Evolutionary conservation across 2,329 filamentous ascomycete genomes (phyloP).

Genomic region (Paecilomyces dactylethromorphus): DNA sequence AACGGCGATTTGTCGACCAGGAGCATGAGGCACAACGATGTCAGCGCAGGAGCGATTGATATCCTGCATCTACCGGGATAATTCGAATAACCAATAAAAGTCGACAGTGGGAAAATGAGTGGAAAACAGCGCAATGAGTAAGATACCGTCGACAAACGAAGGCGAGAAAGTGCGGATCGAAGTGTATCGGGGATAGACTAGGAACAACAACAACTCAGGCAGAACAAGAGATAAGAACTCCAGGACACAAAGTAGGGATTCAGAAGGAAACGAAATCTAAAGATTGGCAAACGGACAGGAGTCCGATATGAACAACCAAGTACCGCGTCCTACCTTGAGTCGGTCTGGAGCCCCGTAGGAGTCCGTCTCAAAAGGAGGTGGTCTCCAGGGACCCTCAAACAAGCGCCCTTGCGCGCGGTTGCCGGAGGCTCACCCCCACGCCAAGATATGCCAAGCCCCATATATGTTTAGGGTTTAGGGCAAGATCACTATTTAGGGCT

Average conservation of each 20-base stretch:
- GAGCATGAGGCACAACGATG: not conserved
- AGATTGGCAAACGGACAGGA: not conserved
- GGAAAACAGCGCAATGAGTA: not conserved
- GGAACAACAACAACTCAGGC: not conserved
- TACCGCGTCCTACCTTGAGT: constrained; percentile 2
- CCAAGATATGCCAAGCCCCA: not conserved
- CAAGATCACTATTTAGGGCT: not conserved
- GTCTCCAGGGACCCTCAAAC: constrained; percentile 17
- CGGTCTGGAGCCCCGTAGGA: constrained; percentile 7
- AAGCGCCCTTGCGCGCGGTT: constrained; percentile 35
- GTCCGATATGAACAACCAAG: not conserved
- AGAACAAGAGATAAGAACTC: not conserved
- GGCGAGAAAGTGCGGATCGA: not conserved
- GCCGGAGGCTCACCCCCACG: constrained; percentile 6
- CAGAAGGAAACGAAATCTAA: not conserved
- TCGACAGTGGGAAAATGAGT: not conserved
- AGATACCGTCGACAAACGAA: not conserved
- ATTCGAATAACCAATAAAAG: not conserved
- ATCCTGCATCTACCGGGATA: not conserved
- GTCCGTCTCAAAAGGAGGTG: constrained; percentile 25
- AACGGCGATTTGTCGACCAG: not conserved
- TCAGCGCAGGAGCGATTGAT: not conserved
- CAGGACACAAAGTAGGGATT: not conserved
- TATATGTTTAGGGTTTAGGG: not conserved
- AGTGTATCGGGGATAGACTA: not conserved